A percentile compares a stretch with the other conserved stretches of the same genome.
Conservation (phyloP, 192 early-diverging fungal species). For the Chytriomyces sp. region DNA sequence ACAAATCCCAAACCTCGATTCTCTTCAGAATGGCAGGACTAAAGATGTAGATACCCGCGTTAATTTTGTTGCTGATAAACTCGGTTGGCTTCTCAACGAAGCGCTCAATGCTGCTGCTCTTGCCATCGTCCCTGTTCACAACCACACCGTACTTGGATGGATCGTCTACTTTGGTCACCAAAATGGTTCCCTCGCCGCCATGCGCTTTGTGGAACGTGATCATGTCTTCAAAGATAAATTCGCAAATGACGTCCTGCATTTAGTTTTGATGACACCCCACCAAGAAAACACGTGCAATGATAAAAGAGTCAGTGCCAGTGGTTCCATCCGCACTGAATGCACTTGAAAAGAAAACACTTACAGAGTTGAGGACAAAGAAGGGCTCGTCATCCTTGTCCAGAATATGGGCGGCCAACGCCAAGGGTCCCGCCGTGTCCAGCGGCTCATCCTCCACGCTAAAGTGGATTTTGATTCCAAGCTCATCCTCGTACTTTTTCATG, state of each 20-base stretch:
- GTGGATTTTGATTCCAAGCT: constrained; percentile 60
- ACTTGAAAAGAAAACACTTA: constrained; percentile 20
- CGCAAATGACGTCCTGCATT: constrained; percentile 82
- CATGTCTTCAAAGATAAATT: constrained; percentile 91
- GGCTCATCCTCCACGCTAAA: constrained; percentile 65
- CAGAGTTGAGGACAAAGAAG: constrained; percentile 97
- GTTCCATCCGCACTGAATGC: not conserved
- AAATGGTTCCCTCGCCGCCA: constrained; percentile 93
- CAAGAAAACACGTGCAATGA: not conserved
- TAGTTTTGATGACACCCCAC: not conserved
- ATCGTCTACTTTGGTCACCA: constrained; percentile 97
- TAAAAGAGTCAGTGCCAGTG: no score
- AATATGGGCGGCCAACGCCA: constrained; percentile 56
- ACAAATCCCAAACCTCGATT: constrained; percentile 67
- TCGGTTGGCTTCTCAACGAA: constrained; percentile 98
- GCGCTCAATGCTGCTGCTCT: constrained; percentile 78
- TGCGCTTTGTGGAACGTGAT: constrained; percentile 88
- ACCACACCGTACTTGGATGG: constrained; percentile 99
- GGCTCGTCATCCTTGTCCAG: constrained; percentile 76
- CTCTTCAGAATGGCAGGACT: constrained; percentile 89
- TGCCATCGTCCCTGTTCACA: constrained; percentile 70
- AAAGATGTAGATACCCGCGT: constrained; percentile 99
- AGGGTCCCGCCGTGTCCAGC: constrained; percentile 63
- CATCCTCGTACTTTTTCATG: constrained; percentile 91
- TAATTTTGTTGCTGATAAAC: constrained; percentile 97